Conservation (phyloP, 129 eudicot genomes). For the Daucus carota region DNA sequence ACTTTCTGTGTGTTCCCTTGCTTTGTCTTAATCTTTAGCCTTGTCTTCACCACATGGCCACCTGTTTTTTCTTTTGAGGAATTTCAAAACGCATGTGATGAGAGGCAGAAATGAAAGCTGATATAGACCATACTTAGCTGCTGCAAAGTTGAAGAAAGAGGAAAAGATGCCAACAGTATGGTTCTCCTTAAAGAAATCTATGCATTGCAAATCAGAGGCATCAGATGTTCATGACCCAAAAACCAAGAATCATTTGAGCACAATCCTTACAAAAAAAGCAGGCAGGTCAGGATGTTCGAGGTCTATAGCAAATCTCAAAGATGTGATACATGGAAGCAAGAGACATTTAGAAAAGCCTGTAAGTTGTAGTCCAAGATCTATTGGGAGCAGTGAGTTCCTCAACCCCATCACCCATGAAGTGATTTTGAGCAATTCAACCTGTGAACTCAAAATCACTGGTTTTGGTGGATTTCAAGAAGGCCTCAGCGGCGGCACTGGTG, state of each 20-base stretch:
- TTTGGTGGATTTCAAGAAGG: constrained; percentile 31
- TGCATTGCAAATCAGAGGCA: constrained; percentile 80
- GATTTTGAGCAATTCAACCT: constrained; percentile 50
- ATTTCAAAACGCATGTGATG: background rate
- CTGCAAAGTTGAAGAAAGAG: background rate
- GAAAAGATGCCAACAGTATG: constrained; percentile 58
- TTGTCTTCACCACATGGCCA: constrained; percentile 3
- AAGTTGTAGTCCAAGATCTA: constrained; percentile 84
- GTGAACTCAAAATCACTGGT: constrained; percentile 74
- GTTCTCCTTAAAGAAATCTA: constrained; percentile 75
- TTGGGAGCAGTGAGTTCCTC: constrained; percentile 78
- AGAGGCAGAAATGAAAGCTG: background rate
- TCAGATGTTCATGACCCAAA: constrained; percentile 76
- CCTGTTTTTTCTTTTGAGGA: background rate
- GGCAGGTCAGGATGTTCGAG: constrained; percentile 83
- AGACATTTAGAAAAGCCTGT: constrained; percentile 62
- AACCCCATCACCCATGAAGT: constrained; percentile 86
- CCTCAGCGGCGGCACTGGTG: constrained; percentile 18
- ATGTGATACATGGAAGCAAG: constrained; percentile 91
- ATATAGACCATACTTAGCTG: background rate
- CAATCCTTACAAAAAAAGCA: constrained; percentile 60
- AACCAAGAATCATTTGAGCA: constrained; percentile 40
- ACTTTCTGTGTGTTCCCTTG: background rate
- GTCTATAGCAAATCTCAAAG: constrained; percentile 82
- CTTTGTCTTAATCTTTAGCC: background rate